Evolutionary conservation across 1,284 basidiomycete genomes (phyloP), one percentile per base, ranked within the genome.

Genomic region (Inonotus obliquus): DNA sequence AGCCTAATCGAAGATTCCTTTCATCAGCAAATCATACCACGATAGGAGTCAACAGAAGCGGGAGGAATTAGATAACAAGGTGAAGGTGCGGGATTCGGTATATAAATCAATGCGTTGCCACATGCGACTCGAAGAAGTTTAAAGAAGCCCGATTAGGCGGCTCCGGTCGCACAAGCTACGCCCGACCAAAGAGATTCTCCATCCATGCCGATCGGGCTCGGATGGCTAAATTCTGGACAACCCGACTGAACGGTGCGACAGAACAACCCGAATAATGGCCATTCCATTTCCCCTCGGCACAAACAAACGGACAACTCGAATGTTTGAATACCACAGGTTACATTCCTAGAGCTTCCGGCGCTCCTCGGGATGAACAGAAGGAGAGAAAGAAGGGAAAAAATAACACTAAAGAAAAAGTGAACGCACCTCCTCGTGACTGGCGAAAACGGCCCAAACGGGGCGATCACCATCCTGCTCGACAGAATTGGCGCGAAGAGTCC

Each of bases 401-500:
- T 17, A 29, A 29, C 27, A 29, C 19, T 44, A 27, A 14, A 45
- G 21, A 51, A 27, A 49, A 37, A 23, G 14, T 14, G 9, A 10
- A 45, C 64, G 1, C 25, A 67, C 67, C 64, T 68, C 65, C 49
- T 68, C 65, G 51, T 68, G 67, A 35, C 63, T 65, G 32, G 60
- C 55, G 49, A 68, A 68, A 2, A 68, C 67, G 44, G 62, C 65
- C 67, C 67, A 68, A 23, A 66, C 63, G 1, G 62, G 62, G n/a
- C 54, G 45, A 6, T 65, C 67, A 14, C 65, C 65, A 54, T 60
- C 66, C 17, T 66, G 63, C 21, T 66, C 66, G 14, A 48, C n/a
- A 14, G 41, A 17, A 21, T 41, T 48, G 6, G 9, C 6, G 23
- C 64, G 66, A 19, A 68, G 48, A 9, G 62, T 62, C 67, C 67